Base-by-base conservation (phyloP, 371 early-diverging fungal genomes). In the Smittium mucronatum region DNA sequence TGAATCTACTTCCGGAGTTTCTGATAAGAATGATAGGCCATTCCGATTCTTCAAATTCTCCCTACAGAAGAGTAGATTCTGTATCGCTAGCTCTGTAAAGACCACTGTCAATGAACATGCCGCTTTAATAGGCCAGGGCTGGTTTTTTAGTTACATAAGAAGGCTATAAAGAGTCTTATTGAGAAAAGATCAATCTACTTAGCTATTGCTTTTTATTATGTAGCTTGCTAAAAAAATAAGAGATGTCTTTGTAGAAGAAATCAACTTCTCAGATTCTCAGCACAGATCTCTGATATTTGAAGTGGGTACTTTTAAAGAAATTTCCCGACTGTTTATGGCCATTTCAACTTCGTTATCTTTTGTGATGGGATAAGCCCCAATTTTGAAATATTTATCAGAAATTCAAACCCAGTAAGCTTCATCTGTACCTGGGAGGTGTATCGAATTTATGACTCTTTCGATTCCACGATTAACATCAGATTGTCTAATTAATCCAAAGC, bases 401-500 rank as follows among this genome's bases (percentile, higher is more conserved):
- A 78, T 0, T 77, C 77, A 0, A 76, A 72, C 2, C 64, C 63
- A 0, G 35, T 34, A 30, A 78, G 61, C 26, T 78, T 76, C 11
- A 70, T 63, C 32, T 70, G 71, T 63, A 78, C 30, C 26, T 71
- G 69, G 61, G 47, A 64, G 0, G 72, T 75, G 26, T 59, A 25
- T 63, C 71, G 71, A 36, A 70, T 70, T 2, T 28, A 33, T 57
- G 16, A 28, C 21, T 35, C 29, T 8, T 31, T 33, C 30, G 34
- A 64, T 16, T 72, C 73, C 29, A 31, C 57, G 57, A 73, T 70
- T 58, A 77, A 32, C 32, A 78, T 58, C 25, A 78, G 70, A 29
- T 47, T 78, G 76, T 78, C 78, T 0, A 80, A 73, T 34, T 80
- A 80, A 28, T 75, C 74, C 2, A 65, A 72, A 15, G 79, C 64